Conservation (phyloP, 768 basidiomycete genomes). For the Hericium coralloides region DNA sequence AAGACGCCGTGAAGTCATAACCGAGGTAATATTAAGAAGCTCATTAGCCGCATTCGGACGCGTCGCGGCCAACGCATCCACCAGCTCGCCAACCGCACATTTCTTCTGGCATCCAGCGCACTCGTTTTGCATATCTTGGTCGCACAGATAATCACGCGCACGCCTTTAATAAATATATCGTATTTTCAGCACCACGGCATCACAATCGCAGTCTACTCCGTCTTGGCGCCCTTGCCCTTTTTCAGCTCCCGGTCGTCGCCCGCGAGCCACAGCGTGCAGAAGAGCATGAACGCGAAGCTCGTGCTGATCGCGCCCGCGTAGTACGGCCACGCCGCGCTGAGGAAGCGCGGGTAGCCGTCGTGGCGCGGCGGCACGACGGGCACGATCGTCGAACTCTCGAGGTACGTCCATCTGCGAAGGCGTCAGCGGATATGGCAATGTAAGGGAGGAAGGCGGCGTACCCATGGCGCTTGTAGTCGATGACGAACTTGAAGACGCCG, state of each 20-base stretch:
- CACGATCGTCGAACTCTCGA: constrained; percentile 67
- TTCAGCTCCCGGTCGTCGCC: constrained; percentile 59
- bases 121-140: not conserved
- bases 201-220: constrained; percentile 14
- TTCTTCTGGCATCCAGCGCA: no score
- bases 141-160: not conserved
- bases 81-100: no score
- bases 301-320: constrained; percentile 89
- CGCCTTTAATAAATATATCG: not conserved
- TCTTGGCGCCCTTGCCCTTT: constrained; percentile 29
- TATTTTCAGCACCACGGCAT: not conserved
- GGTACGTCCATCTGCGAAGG: constrained; percentile 53
- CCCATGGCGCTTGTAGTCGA: constrained; percentile 88
- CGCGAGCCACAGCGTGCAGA: constrained; percentile 80
- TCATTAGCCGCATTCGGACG: no score
- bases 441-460: constrained; percentile 26
- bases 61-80: no score
- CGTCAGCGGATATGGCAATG: constrained; percentile 1
- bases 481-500: constrained; percentile 96
- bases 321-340: constrained; percentile 94
- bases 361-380: constrained; percentile 90
- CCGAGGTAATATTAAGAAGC: no score
- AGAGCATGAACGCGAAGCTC: constrained; percentile 75
- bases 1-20: no score
- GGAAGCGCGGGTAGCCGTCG: constrained; percentile 92